phyloP scores from a whole-genome alignment of 2,329 filamentous ascomycete species.

The Penicillium sp. region DNA sequence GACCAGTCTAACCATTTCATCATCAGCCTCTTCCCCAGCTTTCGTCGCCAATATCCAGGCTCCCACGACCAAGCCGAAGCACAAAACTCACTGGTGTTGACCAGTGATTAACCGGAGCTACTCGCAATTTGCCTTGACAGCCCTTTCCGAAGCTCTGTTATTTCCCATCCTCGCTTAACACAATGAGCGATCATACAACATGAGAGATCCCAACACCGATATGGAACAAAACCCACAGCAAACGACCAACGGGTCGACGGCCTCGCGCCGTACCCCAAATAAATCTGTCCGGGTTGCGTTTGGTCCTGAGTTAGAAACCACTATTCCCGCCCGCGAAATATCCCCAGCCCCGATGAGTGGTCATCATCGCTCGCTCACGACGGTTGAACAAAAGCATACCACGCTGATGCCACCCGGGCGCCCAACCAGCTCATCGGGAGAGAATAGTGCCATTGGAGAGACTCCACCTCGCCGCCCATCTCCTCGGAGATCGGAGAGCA shows the following conservation, averaged over 20 bases:
- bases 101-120: neutral
- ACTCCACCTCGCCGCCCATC: slow-evolving; percentile 27
- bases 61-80: neutral
- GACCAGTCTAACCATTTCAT: neutral
- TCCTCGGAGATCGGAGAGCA: slow-evolving; percentile 32
- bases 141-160: slow-evolving; percentile 10
- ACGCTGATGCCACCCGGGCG: slow-evolving; percentile 22
- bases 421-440: slow-evolving; percentile 37
- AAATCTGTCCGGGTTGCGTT: slow-evolving; percentile 43
- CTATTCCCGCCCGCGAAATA: slow-evolving; percentile 37
- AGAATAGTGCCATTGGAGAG: slow-evolving; percentile 26
- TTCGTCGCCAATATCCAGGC: neutral
- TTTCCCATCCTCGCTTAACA: slow-evolving; percentile 20
- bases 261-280: slow-evolving; percentile 32
- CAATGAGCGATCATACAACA: slow-evolving; percentile 35
- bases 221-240: slow-evolving; percentile 35
- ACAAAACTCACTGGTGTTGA: neutral
- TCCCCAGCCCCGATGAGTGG: slow-evolving; percentile 32
- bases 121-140: neutral
- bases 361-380: slow-evolving; percentile 39
- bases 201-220: slow-evolving; percentile 38
- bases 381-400: slow-evolving; percentile 31
- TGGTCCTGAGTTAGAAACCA: slow-evolving; percentile 39
- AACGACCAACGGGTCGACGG: slow-evolving; percentile 31
- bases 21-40: slow-evolving; percentile 1